Evolutionary conservation across 176 grass and related monocot species (phyloP).

Genomic region (Leersia perrieri): DNA sequence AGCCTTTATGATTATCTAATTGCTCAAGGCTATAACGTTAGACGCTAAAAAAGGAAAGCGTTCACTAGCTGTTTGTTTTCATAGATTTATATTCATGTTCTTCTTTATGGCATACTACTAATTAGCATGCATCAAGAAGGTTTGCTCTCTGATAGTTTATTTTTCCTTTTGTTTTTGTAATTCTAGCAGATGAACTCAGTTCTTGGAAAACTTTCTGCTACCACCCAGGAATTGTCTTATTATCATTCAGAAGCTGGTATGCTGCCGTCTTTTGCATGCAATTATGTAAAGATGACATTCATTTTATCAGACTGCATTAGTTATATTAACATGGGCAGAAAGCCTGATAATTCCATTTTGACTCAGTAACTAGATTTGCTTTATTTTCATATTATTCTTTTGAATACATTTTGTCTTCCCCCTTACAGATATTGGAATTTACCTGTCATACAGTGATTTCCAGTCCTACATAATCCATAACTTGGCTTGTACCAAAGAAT

Average conservation of each 20-base stretch:
- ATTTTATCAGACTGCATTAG: constrained; percentile 19
- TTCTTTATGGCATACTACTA: constrained; percentile 4
- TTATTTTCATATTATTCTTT: constrained; percentile 5
- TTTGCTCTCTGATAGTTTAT: background rate
- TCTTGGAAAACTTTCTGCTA: constrained; percentile 49
- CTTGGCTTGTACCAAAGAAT: constrained; percentile 39
- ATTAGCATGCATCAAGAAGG: constrained; percentile 2
- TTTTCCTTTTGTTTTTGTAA: background rate
- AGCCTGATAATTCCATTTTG: constrained; percentile 6
- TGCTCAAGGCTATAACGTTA: background rate
- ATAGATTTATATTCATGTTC: constrained; percentile 9
- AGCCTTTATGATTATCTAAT: constrained; percentile 5
- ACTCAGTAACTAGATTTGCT: no score
- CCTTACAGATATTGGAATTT: constrained; percentile 43
- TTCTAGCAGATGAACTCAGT: constrained; percentile 45
- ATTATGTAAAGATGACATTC: constrained; percentile 13
- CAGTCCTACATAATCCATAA: constrained; percentile 30
- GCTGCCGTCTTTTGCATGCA: background rate
- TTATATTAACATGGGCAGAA: constrained; percentile 10
- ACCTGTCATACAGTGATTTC: constrained; percentile 46
- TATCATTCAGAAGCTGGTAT: constrained; percentile 59
- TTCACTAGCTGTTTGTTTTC: constrained; percentile 14
- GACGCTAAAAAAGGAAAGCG: background rate
- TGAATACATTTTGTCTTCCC: constrained; percentile 24
- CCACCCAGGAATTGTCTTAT: constrained; percentile 46